These are phyloP conservation scores for Ceratocystis diversiconidia DNA, from an alignment of 2,329 filamentous ascomycete species.

Conservation along the genomic window DNA sequence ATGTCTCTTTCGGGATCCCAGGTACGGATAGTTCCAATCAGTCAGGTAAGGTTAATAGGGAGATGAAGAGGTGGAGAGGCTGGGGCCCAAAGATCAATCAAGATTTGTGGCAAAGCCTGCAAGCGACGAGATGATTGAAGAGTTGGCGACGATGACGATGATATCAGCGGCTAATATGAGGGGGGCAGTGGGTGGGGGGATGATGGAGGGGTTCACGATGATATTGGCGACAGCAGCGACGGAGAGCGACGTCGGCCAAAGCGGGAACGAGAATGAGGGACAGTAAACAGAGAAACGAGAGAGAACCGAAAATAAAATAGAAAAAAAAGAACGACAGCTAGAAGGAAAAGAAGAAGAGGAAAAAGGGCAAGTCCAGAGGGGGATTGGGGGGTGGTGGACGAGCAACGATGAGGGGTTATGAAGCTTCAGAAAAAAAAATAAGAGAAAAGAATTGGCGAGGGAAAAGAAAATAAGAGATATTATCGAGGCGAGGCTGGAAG, in stretches of 20 bases:
- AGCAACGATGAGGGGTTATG: slow-evolving; percentile 29
- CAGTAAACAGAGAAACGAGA: slow-evolving; percentile 9
- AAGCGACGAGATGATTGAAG: background rate
- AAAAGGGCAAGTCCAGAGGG: slow-evolving; percentile 2
- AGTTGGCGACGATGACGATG: background rate
- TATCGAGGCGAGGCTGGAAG: background rate
- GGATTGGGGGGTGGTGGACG: slow-evolving; percentile 20
- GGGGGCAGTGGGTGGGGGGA: background rate
- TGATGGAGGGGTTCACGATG: background rate
- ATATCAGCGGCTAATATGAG: background rate
- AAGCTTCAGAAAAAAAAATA: slow-evolving; percentile 34
- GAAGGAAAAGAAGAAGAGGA: background rate
- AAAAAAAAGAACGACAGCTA: background rate
- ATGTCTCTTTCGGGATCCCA: slow-evolving; percentile 16
- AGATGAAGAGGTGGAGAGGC: background rate
- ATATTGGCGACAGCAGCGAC: background rate
- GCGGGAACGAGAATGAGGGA: slow-evolving; percentile 3
- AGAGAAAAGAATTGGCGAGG: slow-evolving; percentile 32
- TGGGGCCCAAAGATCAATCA: slow-evolving; percentile 6
- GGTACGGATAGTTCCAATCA: slow-evolving; percentile 10
- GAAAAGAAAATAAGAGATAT: slow-evolving; percentile 36
- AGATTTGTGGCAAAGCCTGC: slow-evolving; percentile 6
- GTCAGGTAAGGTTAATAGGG: slow-evolving; percentile 6
- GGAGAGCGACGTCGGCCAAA: background rate
- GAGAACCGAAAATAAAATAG: slow-evolving; percentile 4